Base-by-base conservation (phyloP, 2,329 filamentous ascomycete genomes). In the Beauveria asiatica region DNA sequence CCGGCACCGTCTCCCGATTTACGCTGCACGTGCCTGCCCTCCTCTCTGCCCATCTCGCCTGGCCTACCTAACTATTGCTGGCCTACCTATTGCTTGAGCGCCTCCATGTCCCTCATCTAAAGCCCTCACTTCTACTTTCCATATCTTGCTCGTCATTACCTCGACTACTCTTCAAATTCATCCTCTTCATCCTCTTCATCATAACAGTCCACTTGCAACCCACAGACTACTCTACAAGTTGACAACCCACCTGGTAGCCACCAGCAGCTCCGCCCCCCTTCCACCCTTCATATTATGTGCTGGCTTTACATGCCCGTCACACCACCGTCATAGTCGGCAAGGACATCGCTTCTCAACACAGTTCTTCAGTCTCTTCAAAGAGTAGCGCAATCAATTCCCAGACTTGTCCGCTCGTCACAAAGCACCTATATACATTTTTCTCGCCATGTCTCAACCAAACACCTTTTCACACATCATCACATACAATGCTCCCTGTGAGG, bases 401-500 rank as follows among this genome's bases (percentile, higher is more conserved):
- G 7, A 4, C 30, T 49, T 11, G 3, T 13, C 23, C 21, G 23
- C 37, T 6, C 39, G 23, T 39, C 23, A 33, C 16, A 49, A 23
- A 16, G 16, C 33, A n/a, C 44, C 16, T 11, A 16, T 10, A 17
- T 13, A 16, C 27, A 44, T 27, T 25, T 21, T 39, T n/a, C 23
- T 44, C 56, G 13, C 5, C 56, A 59, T 59, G 56, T 52, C 56
- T 27, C 19, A 41, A 33, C 41, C 56, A 17, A 13, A 52, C 30
- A 44, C 46, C 19, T 45, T 59, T 4, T 48, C 56, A 19, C 25
- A 59, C 39, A 39, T 21, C 46, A 59, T 59, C 13, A 59, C 48
- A 4, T 59, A 51, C 48, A 23, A 39, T 39, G 39, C n/a, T 17
- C 46, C 39, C 7, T 41, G 58, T 78, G 83, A 1, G 74, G 80